A percentile compares a stretch with the other conserved stretches of the same genome.
Evolutionary conservation across 108 stramenopile genomes (phyloP).

Genomic region (Skeletonema tropicum): DNA sequence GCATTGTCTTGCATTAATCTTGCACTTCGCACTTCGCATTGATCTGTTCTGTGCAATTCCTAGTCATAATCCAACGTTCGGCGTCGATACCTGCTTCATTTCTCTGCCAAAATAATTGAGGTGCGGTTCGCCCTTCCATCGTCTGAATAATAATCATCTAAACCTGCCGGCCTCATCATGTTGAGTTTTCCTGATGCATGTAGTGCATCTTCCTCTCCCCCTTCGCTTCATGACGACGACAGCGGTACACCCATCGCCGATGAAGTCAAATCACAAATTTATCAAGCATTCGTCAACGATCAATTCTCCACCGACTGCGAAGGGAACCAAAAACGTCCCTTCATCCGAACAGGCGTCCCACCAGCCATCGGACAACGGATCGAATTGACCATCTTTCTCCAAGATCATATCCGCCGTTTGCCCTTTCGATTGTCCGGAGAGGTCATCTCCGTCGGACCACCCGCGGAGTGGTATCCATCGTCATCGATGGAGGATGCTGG

Average conservation of each 20-base stretch:
- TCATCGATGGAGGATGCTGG: constrained; percentile 24
- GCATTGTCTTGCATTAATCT: too few relatives aligned
- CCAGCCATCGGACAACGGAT: constrained; percentile 19
- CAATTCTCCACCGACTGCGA: constrained; percentile 17
- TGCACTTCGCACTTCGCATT: too few relatives aligned
- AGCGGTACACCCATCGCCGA: neutral
- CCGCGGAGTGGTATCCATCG: constrained; percentile 9
- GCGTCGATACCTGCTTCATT: too few relatives aligned
- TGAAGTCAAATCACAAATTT: constrained; percentile 10
- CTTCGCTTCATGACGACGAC: neutral
- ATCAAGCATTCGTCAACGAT: constrained; percentile 29
- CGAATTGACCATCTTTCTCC: constrained; percentile 24
- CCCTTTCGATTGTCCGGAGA: constrained; percentile 36
- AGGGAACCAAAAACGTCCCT: constrained; percentile 28
- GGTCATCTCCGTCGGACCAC: constrained; percentile 17
- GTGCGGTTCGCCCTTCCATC: too few relatives aligned
- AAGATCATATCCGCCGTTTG: neutral
- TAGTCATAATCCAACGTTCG: too few relatives aligned
- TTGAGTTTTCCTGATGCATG: too few relatives aligned
- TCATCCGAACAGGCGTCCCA: constrained; percentile 5
- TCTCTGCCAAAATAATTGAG: too few relatives aligned
- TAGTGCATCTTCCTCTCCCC: neutral
- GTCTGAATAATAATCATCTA: too few relatives aligned
- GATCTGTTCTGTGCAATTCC: too few relatives aligned
- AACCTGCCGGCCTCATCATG: too few relatives aligned